These are phyloP conservation scores for Zygoascus biomembranicola DNA, from an alignment of 805 yeast genomes.

Conservation along the genomic window DNA sequence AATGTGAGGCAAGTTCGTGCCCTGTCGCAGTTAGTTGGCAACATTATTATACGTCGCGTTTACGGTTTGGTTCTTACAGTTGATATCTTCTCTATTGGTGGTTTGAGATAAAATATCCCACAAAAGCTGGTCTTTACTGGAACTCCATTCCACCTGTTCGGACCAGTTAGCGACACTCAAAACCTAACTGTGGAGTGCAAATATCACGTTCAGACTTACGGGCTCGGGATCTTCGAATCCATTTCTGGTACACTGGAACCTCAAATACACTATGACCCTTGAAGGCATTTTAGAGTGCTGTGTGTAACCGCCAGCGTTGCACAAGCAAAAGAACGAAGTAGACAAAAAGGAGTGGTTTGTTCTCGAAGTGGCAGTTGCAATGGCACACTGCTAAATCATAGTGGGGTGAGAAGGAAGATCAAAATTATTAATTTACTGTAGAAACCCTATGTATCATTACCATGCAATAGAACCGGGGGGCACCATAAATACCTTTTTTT, in stretches of 20 bases:
- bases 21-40: slow-evolving; percentile 20
- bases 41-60: background rate
- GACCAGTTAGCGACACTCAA: background rate
- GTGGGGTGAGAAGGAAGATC: too few species aligned
- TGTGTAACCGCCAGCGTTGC: too few species aligned
- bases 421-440: background rate
- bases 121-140: slow-evolving; percentile 25
- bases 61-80: slow-evolving; percentile 19
- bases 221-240: slow-evolving; percentile 31
- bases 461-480: too few species aligned
- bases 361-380: too few species aligned
- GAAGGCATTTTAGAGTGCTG: background rate
- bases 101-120: slow-evolving; percentile 30
- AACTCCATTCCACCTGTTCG: slow-evolving; percentile 25
- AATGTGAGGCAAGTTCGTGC: slow-evolving; percentile 26
- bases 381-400: too few species aligned
- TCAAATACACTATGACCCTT: slow-evolving; percentile 31
- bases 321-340: too few species aligned
- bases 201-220: too few species aligned
- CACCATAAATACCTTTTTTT: background rate
- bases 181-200: too few species aligned
- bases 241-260: slow-evolving; percentile 36
- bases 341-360: too few species aligned
- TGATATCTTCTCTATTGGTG: slow-evolving; percentile 25
- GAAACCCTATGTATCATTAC: background rate